Conservation (phyloP, 306 rosid species). For the Prunus mongolica region DNA sequence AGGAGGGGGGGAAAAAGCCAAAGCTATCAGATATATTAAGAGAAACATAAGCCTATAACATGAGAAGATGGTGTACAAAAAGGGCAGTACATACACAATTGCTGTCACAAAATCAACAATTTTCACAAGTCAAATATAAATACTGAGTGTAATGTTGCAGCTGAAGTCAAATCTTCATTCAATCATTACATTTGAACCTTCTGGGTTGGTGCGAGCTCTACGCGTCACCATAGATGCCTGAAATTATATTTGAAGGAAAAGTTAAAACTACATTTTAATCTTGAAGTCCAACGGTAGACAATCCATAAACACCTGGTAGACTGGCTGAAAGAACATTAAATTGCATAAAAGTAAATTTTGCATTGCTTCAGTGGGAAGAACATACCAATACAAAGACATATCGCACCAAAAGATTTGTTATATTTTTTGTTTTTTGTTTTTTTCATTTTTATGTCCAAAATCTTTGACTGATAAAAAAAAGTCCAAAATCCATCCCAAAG, state of each 20-base stretch:
- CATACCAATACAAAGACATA: neutral
- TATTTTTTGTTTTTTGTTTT: neutral
- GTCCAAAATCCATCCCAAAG: neutral
- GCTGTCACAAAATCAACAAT: neutral
- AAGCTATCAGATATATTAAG: neutral
- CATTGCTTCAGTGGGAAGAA: neutral
- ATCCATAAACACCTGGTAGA: neutral
- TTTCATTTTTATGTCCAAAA: neutral
- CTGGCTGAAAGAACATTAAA: neutral
- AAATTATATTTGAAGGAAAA: neutral
- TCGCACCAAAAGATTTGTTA: neutral
- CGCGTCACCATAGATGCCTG: constrained; percentile 21
- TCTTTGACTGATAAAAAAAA: neutral
- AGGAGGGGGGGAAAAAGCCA: no score
- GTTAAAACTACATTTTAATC: neutral
- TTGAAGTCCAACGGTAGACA: neutral
- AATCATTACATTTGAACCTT: neutral
- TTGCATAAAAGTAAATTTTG: neutral
- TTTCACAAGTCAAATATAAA: neutral
- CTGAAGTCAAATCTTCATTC: neutral
- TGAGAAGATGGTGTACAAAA: neutral
- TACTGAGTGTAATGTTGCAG: neutral
- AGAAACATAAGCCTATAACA: neutral
- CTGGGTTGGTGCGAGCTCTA: neutral
- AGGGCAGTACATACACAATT: neutral